phyloP scores from a whole-genome alignment of 768 basidiomycete species.

The Gymnopilus junonius region DNA sequence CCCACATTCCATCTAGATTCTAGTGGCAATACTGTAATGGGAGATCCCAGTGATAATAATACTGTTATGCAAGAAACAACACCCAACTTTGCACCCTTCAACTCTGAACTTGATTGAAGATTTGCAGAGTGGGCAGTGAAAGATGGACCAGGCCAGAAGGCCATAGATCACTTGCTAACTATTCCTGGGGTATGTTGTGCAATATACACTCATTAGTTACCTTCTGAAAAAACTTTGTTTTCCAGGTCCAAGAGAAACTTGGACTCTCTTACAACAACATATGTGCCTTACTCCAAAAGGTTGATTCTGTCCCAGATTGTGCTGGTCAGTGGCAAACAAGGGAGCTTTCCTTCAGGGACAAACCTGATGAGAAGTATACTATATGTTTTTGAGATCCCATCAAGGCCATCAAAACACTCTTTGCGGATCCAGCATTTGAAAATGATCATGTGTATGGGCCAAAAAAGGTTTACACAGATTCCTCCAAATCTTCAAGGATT shows the following conservation, averaged over 20 bases:
- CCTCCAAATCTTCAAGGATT: slow-evolving; percentile 14
- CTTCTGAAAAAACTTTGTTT: background rate
- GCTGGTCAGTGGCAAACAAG: background rate
- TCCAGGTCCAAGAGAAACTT: background rate
- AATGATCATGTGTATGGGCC: slow-evolving; percentile 23
- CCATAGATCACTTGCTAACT: background rate
- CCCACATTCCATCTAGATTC: background rate
- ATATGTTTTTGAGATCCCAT: background rate
- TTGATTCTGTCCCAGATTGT: background rate
- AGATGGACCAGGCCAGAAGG: too few species aligned
- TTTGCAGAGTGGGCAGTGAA: background rate
- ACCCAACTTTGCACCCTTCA: background rate
- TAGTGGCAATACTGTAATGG: background rate
- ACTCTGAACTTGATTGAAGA: background rate
- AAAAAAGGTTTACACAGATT: slow-evolving; percentile 25
- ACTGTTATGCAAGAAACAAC: background rate
- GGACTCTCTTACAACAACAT: background rate
- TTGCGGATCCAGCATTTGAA: background rate
- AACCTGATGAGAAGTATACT: background rate
- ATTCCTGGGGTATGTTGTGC: background rate
- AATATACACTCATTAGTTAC: background rate
- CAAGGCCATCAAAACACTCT: background rate
- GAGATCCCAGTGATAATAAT: too few species aligned
- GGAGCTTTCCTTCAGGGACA: background rate
- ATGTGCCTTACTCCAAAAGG: too few species aligned